Conservation (phyloP, 352 stramenopile genomes). For the Phytopythium aichiense region DNA sequence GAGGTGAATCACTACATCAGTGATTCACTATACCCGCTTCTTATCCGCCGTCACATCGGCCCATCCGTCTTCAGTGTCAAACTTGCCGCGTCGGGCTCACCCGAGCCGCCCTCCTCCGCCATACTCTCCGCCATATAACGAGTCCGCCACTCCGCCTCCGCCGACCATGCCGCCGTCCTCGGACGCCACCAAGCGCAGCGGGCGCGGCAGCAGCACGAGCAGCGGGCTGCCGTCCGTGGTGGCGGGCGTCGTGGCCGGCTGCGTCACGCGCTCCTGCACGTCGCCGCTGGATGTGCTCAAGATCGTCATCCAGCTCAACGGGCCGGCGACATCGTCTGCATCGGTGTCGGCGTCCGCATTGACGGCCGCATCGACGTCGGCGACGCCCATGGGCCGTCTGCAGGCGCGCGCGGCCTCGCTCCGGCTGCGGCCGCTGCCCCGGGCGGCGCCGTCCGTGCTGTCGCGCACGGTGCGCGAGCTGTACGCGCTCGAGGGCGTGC, state of each 20-base stretch:
- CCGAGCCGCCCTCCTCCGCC: neutral
- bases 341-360: neutral
- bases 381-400: constrained; percentile 15
- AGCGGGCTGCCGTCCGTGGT: constrained; percentile 61
- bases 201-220: neutral
- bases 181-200: neutral
- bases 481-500: constrained; percentile 60
- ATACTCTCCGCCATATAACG: neutral
- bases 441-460: constrained; percentile 20
- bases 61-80: neutral
- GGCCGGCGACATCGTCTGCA: constrained; percentile 11
- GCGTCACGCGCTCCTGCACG: constrained; percentile 77
- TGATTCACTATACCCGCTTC: neutral
- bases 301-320: constrained; percentile 81
- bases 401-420: neutral
- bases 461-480: constrained; percentile 44
- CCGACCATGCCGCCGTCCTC: neutral
- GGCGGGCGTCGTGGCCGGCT: constrained; percentile 70
- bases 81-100: neutral
- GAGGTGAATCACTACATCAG: too few species aligned
- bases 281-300: constrained; percentile 82
- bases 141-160: neutral
- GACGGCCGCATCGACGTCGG: constrained; percentile 11
- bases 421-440: neutral
- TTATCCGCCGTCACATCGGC: neutral